Conservation (phyloP, 345 rosid species). For the Linum tenue region DNA sequence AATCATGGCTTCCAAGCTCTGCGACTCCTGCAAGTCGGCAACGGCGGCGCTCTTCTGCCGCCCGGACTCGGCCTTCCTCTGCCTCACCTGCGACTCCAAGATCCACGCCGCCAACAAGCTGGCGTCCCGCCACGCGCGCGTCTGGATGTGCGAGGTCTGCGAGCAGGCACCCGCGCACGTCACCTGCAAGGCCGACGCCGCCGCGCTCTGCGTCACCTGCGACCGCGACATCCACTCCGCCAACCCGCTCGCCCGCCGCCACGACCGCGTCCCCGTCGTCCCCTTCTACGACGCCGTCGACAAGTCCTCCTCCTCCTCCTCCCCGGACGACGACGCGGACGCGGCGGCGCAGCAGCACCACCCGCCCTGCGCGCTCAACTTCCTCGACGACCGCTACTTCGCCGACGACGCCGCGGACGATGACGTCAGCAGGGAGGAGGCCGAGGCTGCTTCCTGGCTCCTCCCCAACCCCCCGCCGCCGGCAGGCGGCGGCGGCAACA, state of each 20-base stretch:
- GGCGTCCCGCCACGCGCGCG: conserved; percentile 92
- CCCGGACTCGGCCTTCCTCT: conserved; percentile 87
- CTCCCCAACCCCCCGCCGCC: conserved; percentile 46
- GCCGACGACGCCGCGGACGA: conserved; percentile 30
- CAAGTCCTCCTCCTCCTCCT: conserved; percentile 16
- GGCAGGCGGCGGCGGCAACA: neutral
- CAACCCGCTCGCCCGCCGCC: conserved; percentile 86
- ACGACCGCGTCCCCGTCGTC: conserved; percentile 66
- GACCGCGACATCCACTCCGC: conserved; percentile 86
- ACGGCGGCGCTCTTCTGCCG: conserved; percentile 77
- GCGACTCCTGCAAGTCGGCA: conserved; percentile 92
- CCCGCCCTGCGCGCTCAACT: conserved; percentile 19
- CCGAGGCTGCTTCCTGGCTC: conserved; percentile 82
- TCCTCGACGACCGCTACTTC: conserved; percentile 33
- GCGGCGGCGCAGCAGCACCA: too few relatives aligned
- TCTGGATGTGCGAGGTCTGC: conserved; percentile 82
- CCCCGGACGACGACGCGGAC: conserved; percentile 20
- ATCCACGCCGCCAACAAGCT: conserved; percentile 92
- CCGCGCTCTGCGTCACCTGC: conserved; percentile 68
- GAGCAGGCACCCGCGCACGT: conserved; percentile 98
- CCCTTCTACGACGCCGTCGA: conserved; percentile 45
- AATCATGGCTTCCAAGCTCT: conserved; percentile 72
- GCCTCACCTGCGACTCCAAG: conserved; percentile 69
- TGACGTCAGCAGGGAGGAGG: conserved; percentile 36
- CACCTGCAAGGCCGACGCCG: conserved; percentile 92